These are phyloP conservation scores for Rhodamnia argentea DNA, from an alignment of 345 rosid genomes.

Conservation along the genomic window DNA sequence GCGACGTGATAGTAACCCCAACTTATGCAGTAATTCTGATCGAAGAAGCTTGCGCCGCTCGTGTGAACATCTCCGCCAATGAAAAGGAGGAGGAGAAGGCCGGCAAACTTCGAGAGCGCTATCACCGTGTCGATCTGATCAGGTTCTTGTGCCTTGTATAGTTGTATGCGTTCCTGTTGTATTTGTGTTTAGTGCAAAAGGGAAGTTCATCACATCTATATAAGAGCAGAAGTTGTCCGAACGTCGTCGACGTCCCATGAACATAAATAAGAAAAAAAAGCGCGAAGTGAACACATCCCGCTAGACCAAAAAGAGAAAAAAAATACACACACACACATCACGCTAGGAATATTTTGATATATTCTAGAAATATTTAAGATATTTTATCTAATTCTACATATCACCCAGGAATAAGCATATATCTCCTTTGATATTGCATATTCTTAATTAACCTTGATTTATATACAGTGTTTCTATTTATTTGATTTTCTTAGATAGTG, in stretches of 20 bases:
- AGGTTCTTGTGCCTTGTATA: not conserved
- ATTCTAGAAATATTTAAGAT: too few species aligned
- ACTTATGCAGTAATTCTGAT: constrained; percentile 20
- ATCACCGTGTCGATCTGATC: not conserved
- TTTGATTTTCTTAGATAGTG: too few species aligned
- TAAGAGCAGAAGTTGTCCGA: not conserved
- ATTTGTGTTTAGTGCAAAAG: not conserved
- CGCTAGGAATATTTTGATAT: too few species aligned
- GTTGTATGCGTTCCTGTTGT: not conserved
- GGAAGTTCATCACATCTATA: not conserved
- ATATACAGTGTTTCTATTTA: too few species aligned
- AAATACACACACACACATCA: too few species aligned
- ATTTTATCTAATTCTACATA: too few species aligned
- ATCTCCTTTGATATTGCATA: too few species aligned
- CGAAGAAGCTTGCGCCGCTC: constrained; percentile 4
- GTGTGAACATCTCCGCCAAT: not conserved
- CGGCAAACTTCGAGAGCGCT: not conserved
- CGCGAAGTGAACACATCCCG: not conserved
- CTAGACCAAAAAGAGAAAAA: too few species aligned
- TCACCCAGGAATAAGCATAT: too few species aligned
- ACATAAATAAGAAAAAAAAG: not conserved
- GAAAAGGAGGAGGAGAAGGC: not conserved
- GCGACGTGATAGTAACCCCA: constrained; percentile 33
- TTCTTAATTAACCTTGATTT: too few species aligned
- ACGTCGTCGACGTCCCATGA: not conserved